These are phyloP conservation scores for Agastache rugosa DNA, from an alignment of 257 asterid genomes.

Conservation along the genomic window DNA sequence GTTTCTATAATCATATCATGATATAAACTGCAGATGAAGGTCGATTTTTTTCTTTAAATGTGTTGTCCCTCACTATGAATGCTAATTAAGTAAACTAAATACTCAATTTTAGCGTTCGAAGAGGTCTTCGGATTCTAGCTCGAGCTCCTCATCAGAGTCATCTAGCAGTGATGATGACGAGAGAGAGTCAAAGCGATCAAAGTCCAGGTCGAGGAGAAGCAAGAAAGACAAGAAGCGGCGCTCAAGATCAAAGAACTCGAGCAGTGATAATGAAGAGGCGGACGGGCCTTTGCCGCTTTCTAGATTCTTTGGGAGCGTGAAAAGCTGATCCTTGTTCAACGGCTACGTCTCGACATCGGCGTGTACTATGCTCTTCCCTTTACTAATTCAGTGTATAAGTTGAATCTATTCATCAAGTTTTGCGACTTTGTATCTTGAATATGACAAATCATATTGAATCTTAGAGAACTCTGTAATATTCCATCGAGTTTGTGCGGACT, in stretches of 20 bases:
- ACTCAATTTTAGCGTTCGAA: constrained; percentile 59
- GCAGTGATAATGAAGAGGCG: constrained; percentile 48
- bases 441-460: background rate
- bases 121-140: constrained; percentile 67
- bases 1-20: background rate
- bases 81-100: background rate
- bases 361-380: constrained; percentile 18
- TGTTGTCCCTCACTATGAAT: background rate
- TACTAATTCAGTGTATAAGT: background rate
- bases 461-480: constrained; percentile 12
- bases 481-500: constrained; percentile 13
- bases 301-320: constrained; percentile 67
- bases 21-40: background rate
- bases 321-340: constrained; percentile 44
- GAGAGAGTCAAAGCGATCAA: constrained; percentile 71
- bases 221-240: constrained; percentile 72
- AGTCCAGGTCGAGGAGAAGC: constrained; percentile 65
- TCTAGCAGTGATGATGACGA: constrained; percentile 77
- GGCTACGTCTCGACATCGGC: too few species aligned
- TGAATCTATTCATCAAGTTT: constrained; percentile 24
- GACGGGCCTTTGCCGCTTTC: constrained; percentile 86
- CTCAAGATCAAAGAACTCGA: constrained; percentile 62
- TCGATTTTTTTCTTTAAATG: background rate
- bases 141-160: constrained; percentile 71
- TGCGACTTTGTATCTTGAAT: background rate